Evolutionary conservation across 1,139 yeast species (phyloP).

Genomic region (Suhomyces terraborum): DNA sequence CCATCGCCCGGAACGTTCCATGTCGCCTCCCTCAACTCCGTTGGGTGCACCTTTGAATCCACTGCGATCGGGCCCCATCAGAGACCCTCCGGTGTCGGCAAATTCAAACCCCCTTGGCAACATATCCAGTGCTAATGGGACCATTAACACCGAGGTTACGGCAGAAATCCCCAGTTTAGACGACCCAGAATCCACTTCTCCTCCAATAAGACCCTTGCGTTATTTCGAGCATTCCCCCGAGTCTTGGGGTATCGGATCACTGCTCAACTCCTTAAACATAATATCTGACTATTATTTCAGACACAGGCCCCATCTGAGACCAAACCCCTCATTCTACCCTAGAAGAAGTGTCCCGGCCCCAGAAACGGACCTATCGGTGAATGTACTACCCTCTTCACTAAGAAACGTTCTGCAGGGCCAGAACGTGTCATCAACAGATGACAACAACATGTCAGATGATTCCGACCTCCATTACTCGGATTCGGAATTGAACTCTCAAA

Average conservation of each 20-base stretch:
- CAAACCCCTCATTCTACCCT: not conserved
- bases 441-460: slow-evolving; percentile 5
- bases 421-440: not conserved
- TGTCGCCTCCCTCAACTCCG: slow-evolving; percentile 16
- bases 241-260: slow-evolving; percentile 15
- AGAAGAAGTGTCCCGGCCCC: slow-evolving; percentile 2
- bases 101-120: not conserved
- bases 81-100: slow-evolving; percentile 1
- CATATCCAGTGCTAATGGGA: not conserved
- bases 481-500: slow-evolving; percentile 5
- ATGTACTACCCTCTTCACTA: slow-evolving; percentile 7
- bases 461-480: slow-evolving; percentile 8
- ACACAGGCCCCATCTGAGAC: slow-evolving; percentile 4
- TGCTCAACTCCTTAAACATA: slow-evolving; percentile 18
- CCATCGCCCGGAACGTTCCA: slow-evolving; percentile 1
- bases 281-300: slow-evolving; percentile 19
- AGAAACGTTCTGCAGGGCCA: slow-evolving; percentile 2
- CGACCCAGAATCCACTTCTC: not conserved
- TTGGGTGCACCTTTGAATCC: slow-evolving; percentile 5
- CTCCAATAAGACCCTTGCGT: slow-evolving; percentile 5
- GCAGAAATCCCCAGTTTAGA: not conserved
- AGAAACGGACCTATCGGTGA: slow-evolving; percentile 8
- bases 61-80: not conserved
- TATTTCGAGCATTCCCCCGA: slow-evolving; percentile 5
- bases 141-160: not conserved